Conservation (phyloP, 179 eudicot genomes). For the Silene noctiflora region DNA sequence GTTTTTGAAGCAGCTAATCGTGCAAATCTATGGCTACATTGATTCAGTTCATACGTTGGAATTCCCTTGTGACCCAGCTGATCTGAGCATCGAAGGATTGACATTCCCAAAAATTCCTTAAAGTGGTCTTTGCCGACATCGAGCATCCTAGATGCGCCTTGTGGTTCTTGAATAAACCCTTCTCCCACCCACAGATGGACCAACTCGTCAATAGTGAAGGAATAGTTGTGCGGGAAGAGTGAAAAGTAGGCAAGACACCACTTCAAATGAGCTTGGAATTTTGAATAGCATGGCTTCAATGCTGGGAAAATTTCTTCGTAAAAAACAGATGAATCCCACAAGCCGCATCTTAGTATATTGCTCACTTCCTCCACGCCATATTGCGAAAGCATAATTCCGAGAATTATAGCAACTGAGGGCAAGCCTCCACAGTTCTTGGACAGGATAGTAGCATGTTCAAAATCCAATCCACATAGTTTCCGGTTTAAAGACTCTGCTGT, state of each 20-base stretch:
- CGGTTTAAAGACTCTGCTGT: not conserved
- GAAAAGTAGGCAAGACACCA: conserved; percentile 4
- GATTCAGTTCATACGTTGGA: not conserved
- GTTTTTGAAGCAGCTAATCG: not conserved
- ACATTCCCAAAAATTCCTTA: not conserved
- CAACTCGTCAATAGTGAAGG: conserved; percentile 8
- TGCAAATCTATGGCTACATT: conserved; percentile 1
- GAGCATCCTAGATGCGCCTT: no score
- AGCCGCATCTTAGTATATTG: not conserved
- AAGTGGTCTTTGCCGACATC: not conserved
- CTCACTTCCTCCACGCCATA: not conserved
- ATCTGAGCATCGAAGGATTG: not conserved
- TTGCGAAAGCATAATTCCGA: not conserved
- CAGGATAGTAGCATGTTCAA: not conserved
- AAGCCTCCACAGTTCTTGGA: conserved; percentile 12
- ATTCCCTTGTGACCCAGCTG: not conserved
- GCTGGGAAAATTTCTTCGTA: not conserved
- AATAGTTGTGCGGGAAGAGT: not conserved
- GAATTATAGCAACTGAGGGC: conserved; percentile 12
- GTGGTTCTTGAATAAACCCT: not conserved
- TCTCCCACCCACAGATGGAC: conserved; percentile 16
- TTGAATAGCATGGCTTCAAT: not conserved
- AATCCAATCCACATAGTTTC: not conserved
- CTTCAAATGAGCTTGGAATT: not conserved
- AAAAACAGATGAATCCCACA: not conserved